A percentile compares a stretch with the other conserved stretches of the same genome.
Conservation (phyloP, 495 filamentous ascomycete species). For the Aspergillus incahuasiensis region DNA sequence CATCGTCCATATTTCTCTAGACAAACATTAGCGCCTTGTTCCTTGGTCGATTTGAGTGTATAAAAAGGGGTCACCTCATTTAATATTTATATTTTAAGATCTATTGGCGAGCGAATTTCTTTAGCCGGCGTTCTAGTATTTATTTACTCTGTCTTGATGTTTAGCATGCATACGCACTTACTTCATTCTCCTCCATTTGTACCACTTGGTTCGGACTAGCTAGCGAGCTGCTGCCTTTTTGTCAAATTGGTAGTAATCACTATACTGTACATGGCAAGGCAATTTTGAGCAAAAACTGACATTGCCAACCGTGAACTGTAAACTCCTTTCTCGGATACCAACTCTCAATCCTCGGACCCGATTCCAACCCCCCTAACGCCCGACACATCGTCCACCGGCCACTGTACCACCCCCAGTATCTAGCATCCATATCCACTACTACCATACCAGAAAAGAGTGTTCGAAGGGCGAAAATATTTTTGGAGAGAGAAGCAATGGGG, state of each 20-base stretch:
- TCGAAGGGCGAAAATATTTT: too few species aligned
- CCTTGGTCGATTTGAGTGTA: background rate
- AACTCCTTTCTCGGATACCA: too few species aligned
- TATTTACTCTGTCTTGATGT: background rate
- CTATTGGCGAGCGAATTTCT: background rate
- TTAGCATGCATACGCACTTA: too few species aligned
- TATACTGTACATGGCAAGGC: background rate
- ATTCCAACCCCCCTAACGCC: too few species aligned
- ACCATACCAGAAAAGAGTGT: too few species aligned
- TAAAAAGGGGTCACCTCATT: background rate
- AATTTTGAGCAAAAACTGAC: background rate
- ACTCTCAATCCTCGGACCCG: too few species aligned
- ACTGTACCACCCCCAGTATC: too few species aligned
- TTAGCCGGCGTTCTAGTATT: constrained; percentile 5
- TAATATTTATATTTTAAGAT: background rate
- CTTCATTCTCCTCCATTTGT: background rate
- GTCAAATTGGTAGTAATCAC: background rate
- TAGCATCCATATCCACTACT: too few species aligned
- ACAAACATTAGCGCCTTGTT: background rate
- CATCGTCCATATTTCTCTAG: background rate
- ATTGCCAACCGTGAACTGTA: too few species aligned
- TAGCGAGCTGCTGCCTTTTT: too few species aligned
- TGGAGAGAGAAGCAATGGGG: too few species aligned
- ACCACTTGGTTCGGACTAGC: background rate
- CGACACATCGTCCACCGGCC: too few species aligned